Evolutionary conservation across 108 stramenopile species (phyloP), one percentile per base, ranked within the genome.

Genomic region (Fragilariopsis cylindrus): DNA sequence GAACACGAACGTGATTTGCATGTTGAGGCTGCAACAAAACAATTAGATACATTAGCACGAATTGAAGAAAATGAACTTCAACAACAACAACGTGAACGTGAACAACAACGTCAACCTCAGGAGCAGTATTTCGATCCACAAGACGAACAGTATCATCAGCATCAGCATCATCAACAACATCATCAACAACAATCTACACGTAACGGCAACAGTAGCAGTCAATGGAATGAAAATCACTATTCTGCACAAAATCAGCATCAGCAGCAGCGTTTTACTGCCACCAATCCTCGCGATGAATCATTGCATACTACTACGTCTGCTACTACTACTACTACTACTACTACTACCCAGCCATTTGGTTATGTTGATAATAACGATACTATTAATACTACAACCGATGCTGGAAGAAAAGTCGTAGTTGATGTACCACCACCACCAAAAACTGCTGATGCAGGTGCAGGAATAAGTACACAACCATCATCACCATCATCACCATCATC

Each of bases 1-100:
- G 76, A 77, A 53, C 58, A 84, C 48, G 93, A 94, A 74, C 81
- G 89, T 57, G 80, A 91, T 40, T 75, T 83, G 19, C 90, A 94
- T 70, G 85, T 89, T 48, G 88, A 87, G 45, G 93, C 91, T 57
- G 93, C 91, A 21, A 85, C 81, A 15, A 88, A 89, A 8, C 91
- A 94, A 60, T 58, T 94, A 30, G 89, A 89, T 56, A 92, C 87
- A 0, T 80, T 94, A 45, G 81, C 72, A 30, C 76, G 71, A 15
- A 63, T 94, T 9, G 91, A 91, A 76, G 41, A 74, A 68, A 60
- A 85, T 9, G 60, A 79, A 69, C 72, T 30, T 30, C 30, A 30
- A 30, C 30, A 30, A 30, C 21, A 40, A 41, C 54, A 41, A 54
- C 21, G 0, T 1, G 1, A 43, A 63, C 43, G 11, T 43, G 21